These are phyloP conservation scores for Arthromyces matolae DNA, from an alignment of 768 basidiomycete species.

Conservation along the genomic window DNA sequence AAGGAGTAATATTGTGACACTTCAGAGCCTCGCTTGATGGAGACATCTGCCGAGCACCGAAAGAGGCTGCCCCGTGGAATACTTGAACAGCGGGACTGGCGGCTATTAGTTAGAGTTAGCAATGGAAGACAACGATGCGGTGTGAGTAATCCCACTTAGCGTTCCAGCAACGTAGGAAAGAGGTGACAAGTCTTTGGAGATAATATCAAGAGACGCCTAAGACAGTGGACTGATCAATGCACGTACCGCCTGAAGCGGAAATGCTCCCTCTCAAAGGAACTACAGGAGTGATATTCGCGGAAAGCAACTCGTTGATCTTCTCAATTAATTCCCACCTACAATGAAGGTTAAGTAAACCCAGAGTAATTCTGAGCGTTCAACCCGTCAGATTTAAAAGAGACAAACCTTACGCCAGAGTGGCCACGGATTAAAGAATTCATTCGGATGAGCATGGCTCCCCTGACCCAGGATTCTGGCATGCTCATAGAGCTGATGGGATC, in stretches of 20 bases:
- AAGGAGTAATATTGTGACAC: slow-evolving; percentile 51
- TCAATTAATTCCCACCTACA: slow-evolving; percentile 66
- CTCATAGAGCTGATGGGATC: slow-evolving; percentile 62
- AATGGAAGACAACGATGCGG: neutral
- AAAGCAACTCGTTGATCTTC: slow-evolving; percentile 60
- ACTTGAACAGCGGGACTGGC: slow-evolving; percentile 29
- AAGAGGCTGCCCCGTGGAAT: slow-evolving; percentile 50
- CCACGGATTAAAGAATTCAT: slow-evolving; percentile 82
- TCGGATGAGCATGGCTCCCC: slow-evolving; percentile 73
- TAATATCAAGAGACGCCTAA: neutral
- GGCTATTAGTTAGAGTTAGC: slow-evolving; percentile 15
- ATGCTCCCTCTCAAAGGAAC: slow-evolving; percentile 80
- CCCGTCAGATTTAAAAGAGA: no score
- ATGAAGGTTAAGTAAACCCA: no score
- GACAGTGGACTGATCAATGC: neutral
- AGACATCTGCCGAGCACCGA: slow-evolving; percentile 46
- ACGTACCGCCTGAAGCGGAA: slow-evolving; percentile 69
- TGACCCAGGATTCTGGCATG: slow-evolving; percentile 88
- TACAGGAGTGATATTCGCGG: slow-evolving; percentile 62
- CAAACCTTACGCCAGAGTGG: slow-evolving; percentile 69
- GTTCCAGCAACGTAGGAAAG: slow-evolving; percentile 66
- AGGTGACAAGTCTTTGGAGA: slow-evolving; percentile 41
- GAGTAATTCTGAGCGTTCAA: no score
- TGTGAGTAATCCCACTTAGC: slow-evolving; percentile 36
- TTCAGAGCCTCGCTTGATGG: slow-evolving; percentile 50